Conservation (phyloP, 139 green algal genomes). For the Closterium sp. region DNA sequence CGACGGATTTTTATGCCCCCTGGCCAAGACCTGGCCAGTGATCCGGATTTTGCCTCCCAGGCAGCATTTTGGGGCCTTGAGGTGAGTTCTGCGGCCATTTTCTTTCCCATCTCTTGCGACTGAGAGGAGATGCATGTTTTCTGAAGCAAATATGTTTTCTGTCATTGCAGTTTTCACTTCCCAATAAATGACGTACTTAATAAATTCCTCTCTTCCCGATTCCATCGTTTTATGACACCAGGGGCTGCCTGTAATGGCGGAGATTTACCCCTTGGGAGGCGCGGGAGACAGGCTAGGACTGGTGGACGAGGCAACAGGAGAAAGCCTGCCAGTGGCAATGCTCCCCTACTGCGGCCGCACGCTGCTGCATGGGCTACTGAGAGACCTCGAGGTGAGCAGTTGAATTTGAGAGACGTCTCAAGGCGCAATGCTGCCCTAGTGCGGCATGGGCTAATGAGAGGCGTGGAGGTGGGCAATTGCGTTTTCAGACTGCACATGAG, state of each 20-base stretch:
- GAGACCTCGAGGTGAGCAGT: conserved; percentile 75
- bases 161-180: no score
- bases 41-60: conserved; percentile 18
- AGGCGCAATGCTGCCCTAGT: no score
- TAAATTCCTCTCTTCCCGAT: background rate
- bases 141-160: background rate
- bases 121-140: background rate
- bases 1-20: background rate
- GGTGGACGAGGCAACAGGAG: conserved; percentile 76
- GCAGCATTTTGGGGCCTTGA: conserved; percentile 43
- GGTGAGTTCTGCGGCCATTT: background rate
- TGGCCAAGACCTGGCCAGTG: conserved; percentile 38
- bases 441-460: no score
- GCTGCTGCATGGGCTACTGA: conserved; percentile 85
- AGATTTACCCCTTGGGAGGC: conserved; percentile 94
- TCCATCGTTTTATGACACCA: conserved; percentile 58
- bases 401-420: no score
- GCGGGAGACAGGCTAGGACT: conserved; percentile 91
- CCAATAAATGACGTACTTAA: no score
- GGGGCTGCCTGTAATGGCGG: conserved; percentile 79
- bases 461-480: no score
- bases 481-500: no score
- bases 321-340: conserved; percentile 87
- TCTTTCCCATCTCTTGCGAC: background rate
- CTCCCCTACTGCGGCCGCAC: conserved; percentile 89